phyloP scores from a whole-genome alignment of 2,329 filamentous ascomycete species.

The Xylaria sp. region DNA sequence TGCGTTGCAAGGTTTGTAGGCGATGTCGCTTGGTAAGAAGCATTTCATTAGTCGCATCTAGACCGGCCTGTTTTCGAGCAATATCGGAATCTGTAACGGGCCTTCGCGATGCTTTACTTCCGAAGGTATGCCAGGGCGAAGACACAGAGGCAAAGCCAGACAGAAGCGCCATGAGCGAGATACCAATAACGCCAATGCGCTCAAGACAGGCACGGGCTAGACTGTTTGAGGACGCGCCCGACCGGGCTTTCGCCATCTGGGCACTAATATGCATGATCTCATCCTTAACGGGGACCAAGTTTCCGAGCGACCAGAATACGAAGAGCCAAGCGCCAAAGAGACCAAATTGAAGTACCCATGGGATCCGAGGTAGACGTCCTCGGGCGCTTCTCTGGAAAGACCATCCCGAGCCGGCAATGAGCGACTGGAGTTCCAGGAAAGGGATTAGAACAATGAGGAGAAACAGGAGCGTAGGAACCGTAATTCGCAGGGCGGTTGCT shows the following conservation, averaged over 20 bases:
- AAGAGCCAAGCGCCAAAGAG: conserved; percentile 77
- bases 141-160: conserved; percentile 91
- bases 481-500: conserved; percentile 73
- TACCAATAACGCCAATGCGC: conserved; percentile 84
- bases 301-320: conserved; percentile 80
- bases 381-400: conserved; percentile 69
- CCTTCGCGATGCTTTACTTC: conserved; percentile 66
- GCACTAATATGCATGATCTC: conserved; percentile 57
- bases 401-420: conserved; percentile 69
- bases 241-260: conserved; percentile 54
- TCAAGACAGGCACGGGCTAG: conserved; percentile 68
- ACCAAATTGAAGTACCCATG: conserved; percentile 71
- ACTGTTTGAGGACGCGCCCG: conserved; percentile 52
- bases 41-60: conserved; percentile 84
- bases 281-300: conserved; percentile 63
- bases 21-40: conserved; percentile 78
- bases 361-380: conserved; percentile 66
- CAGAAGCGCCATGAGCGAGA: conserved; percentile 86
- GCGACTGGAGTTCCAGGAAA: conserved; percentile 78
- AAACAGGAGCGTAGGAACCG: conserved; percentile 76
- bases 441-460: conserved; percentile 81
- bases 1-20: conserved; percentile 75
- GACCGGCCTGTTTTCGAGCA: conserved; percentile 78
- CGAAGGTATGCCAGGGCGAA: conserved; percentile 85
- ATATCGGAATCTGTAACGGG: conserved; percentile 80